Evolutionary conservation across 371 early-diverging fungal genomes (phyloP), one percentile per base, ranked within the genome.

Genomic region (Mucor irregularis): DNA sequence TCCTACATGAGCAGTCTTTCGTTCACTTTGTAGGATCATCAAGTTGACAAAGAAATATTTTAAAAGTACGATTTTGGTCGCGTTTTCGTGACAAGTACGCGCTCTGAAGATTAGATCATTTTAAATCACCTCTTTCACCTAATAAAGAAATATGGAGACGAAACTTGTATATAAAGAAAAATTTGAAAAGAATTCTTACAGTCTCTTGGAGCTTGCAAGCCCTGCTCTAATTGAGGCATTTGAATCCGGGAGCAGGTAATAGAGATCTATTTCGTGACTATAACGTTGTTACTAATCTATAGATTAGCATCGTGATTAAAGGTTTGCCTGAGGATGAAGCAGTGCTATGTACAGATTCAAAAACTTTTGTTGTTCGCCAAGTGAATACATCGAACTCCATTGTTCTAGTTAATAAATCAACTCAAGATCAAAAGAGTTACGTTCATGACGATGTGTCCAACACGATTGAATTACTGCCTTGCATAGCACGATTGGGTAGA

Each of bases 351-450:
- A 82, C 84, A 26, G 58, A 60, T 8, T 53, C 51, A 0, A 55
- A 58, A n/a, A 83, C 86, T 0, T 86, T 65, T 53, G 54, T 55
- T 34, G 45, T 83, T 25, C 72, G 77, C 28, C 66, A 76, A 61
- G 84, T 78, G 25, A 68, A 80, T 43, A 79, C 76, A 25, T 86
- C 86, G 21, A 86, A 86, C 50, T 76, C 82, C 2, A 47, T 80
- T 14, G 34, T 86, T 3, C 46, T 83, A 22, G 11, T 60, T 19
- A 38, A 40, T 8, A 29, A 62, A 9, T 38, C 45, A 4, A 6
- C 5, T 5, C 31, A 21, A n/a, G 33, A 43, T 14, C 31, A 49
- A 17, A 52, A 61, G 26, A 47, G 19, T 11, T n/a, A 3, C 4
- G 73, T 75, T 4, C 26, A 58, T 5, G 78, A 76, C 25, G 65